Conservation (phyloP, 2,329 filamentous ascomycete species). For the Aureobasidium vineae region DNA sequence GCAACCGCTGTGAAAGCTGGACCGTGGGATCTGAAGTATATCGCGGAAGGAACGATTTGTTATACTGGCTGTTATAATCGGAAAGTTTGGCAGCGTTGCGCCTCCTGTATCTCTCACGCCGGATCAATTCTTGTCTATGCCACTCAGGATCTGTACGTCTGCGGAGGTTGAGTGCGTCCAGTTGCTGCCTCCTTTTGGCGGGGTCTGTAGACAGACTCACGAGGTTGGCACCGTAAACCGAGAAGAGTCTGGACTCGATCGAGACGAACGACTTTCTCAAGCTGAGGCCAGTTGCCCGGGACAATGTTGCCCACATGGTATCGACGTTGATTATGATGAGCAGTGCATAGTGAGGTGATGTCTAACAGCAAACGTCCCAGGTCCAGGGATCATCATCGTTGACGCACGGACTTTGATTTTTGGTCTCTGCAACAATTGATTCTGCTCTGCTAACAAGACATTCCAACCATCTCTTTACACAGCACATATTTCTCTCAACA, state of each 20-base stretch:
- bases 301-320: neutral
- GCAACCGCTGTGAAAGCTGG: neutral
- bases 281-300: too few species aligned
- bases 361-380: neutral
- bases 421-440: constrained; percentile 12
- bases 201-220: neutral
- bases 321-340: neutral
- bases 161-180: neutral
- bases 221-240: neutral
- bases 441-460: neutral
- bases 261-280: too few species aligned
- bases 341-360: neutral
- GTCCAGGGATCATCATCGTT: constrained; percentile 6
- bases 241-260: neutral
- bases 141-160: neutral
- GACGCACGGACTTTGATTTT: constrained; percentile 16
- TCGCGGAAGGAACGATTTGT: neutral
- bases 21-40: neutral
- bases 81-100: neutral
- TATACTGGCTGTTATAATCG: neutral
- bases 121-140: neutral
- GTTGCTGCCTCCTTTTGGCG: neutral
- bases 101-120: too few species aligned
- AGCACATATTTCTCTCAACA: neutral
- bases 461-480: neutral